Conservation (phyloP, 140 eudicot genomes). For the Stevia rebaudiana region DNA sequence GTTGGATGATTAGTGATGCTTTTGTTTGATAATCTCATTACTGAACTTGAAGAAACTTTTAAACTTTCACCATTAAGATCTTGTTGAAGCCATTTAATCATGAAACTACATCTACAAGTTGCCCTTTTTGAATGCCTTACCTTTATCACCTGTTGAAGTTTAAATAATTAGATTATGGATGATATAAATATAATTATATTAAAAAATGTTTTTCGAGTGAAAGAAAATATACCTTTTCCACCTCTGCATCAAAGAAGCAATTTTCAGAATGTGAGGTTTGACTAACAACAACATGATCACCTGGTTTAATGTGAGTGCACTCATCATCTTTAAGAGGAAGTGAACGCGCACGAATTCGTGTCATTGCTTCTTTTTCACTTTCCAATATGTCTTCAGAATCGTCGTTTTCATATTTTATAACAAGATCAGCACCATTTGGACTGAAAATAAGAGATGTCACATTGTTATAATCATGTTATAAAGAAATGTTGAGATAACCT, state of each 20-base stretch:
- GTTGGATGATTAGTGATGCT: slow-evolving; percentile 50
- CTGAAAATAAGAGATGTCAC: slow-evolving; percentile 33
- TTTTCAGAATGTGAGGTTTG: slow-evolving; percentile 25
- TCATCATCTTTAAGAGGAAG: slow-evolving; percentile 47
- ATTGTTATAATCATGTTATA: slow-evolving; percentile 5
- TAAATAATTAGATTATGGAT: slow-evolving; percentile 14
- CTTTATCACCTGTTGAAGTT: slow-evolving; percentile 35
- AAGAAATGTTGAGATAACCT: not conserved
- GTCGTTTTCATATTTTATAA: slow-evolving; percentile 28
- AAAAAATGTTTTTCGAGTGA: not conserved
- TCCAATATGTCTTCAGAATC: slow-evolving; percentile 33
- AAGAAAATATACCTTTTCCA: slow-evolving; percentile 47
- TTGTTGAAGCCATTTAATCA: slow-evolving; percentile 54
- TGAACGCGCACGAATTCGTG: slow-evolving; percentile 56
- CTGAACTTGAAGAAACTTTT: slow-evolving; percentile 46
- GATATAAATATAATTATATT: not conserved
- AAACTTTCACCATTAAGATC: slow-evolving; percentile 31
- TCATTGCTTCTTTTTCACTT: slow-evolving; percentile 43
- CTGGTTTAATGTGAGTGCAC: slow-evolving; percentile 44
- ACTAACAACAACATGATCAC: slow-evolving; percentile 57
- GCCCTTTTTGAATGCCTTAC: slow-evolving; percentile 65
- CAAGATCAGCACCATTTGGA: slow-evolving; percentile 44
- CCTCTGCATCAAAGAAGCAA: slow-evolving; percentile 59
- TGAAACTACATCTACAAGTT: slow-evolving; percentile 56
- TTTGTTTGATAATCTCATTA: slow-evolving; percentile 48